phyloP scores from a whole-genome alignment of 148 eudicot species.

The Cornus suecica region DNA sequence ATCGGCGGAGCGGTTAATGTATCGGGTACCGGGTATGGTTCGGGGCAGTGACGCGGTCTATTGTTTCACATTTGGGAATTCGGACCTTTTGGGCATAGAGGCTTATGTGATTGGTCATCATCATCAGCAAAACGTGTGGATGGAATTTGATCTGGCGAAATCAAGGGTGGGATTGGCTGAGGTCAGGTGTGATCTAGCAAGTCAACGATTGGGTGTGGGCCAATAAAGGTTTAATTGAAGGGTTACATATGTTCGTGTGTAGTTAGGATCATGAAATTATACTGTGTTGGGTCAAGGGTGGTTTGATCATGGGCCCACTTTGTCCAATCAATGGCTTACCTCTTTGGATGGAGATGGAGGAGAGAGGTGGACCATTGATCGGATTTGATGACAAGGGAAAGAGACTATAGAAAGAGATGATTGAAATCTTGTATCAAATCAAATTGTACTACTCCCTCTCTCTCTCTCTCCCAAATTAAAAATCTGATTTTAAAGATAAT shows the following conservation, averaged over 20 bases:
- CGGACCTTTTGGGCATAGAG: slow-evolving; percentile 73
- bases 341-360: neutral
- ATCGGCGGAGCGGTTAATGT: slow-evolving; percentile 49
- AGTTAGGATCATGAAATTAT: neutral
- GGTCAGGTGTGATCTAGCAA: slow-evolving; percentile 74
- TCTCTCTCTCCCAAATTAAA: too few relatives aligned
- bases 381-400: neutral
- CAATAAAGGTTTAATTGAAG: neutral
- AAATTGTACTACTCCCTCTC: too few relatives aligned
- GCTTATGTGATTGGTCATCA: slow-evolving; percentile 81
- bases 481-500: too few relatives aligned
- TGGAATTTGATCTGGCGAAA: slow-evolving; percentile 75
- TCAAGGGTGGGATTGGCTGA: slow-evolving; percentile 78
- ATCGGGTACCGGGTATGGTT: slow-evolving; percentile 51
- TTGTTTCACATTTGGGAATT: slow-evolving; percentile 84
- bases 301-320: neutral
- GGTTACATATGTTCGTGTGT: neutral
- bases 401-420: too few relatives aligned
- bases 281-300: neutral
- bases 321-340: slow-evolving; percentile 11
- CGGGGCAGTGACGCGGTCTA: slow-evolving; percentile 52
- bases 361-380: slow-evolving; percentile 21
- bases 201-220: slow-evolving; percentile 55
- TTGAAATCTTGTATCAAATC: too few relatives aligned
- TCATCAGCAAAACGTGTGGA: slow-evolving; percentile 92